Base-by-base conservation (phyloP, 225 moss, liverwort and hornwort genomes). In the Sphagnum contortum region DNA sequence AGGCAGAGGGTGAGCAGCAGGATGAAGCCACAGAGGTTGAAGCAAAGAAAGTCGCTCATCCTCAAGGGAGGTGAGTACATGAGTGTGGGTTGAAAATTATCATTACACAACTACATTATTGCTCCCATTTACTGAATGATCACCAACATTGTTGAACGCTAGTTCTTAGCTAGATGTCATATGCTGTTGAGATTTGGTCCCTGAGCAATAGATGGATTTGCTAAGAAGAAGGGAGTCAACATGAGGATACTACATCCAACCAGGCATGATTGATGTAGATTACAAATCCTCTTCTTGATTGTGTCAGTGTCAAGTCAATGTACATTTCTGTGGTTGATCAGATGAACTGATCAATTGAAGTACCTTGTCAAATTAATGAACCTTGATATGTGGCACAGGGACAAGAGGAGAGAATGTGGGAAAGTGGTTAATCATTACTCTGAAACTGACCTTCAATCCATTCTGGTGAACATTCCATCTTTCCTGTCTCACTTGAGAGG, bases 351-450 rank as follows among this genome's bases (percentile, higher is more conserved):
- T 29, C 29, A 29, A 29, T 29, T 29, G 29, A 29, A 29, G 29
- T 29, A 29, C 29, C 29, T 1, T 29, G 29, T 29, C 29, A 29
- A 29, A 29, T 0, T 29, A 0, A 29, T 29, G 29, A 29, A 29
- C 29, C 29, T 29, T 29, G 29, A 29, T 29, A 29, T 29, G 29
- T 47, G 4, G 12, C 70, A 49, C 73, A 94, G 94, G 73, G 92
- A 95, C 74, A 91, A 90, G 83, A 88, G 76, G 62, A 80, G 90
- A 64, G 88, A 90, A 71, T 77, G 78, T 46, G 86, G 88, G 14
- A 92, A 92, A 69, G 66, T 88, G 72, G 87, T 92, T 2, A 75
- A 77, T 50, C 74, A 69, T 13, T 91, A 89, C 64, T 91, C 94
- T 65, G 77, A 75, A 48, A 81, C 69, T 12, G 94, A 91, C 69